These are phyloP conservation scores for Melampsora americana DNA, from an alignment of 1,284 basidiomycete species.

Conservation along the genomic window DNA sequence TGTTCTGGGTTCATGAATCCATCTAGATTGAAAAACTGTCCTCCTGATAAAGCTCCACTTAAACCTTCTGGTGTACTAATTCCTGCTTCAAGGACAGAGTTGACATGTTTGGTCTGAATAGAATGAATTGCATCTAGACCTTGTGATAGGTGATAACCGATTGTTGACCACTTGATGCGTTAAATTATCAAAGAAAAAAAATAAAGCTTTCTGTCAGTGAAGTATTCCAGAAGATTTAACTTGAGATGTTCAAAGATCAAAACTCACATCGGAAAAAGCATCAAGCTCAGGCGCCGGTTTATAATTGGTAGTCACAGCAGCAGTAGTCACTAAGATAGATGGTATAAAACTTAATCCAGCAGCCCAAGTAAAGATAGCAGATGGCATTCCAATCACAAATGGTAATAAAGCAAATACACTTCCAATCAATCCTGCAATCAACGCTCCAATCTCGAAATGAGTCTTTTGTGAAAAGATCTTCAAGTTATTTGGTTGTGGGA, in stretches of 20 bases:
- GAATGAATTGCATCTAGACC: slow-evolving; percentile 22
- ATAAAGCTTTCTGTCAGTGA: not conserved
- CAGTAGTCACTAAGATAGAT: not conserved
- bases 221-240: not conserved
- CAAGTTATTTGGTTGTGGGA: slow-evolving; percentile 41
- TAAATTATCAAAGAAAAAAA: not conserved
- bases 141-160: slow-evolving; percentile 18
- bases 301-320: slow-evolving; percentile 16
- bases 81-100: slow-evolving; percentile 5
- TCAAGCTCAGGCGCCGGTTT: slow-evolving; percentile 8
- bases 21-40: slow-evolving; percentile 5
- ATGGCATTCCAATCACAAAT: slow-evolving; percentile 3
- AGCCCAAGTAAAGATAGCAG: not conserved
- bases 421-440: slow-evolving; percentile 14
- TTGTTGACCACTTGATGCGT: slow-evolving; percentile 7
- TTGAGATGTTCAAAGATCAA: not conserved
- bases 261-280: slow-evolving; percentile 31
- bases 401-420: slow-evolving; percentile 14
- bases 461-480: slow-evolving; percentile 26
- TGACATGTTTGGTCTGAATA: slow-evolving; percentile 17
- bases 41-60: slow-evolving; percentile 13
- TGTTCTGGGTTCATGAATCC: slow-evolving; percentile 20
- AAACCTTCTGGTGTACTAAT: slow-evolving; percentile 24
- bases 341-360: slow-evolving; percentile 21
- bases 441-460: slow-evolving; percentile 25